Conservation (phyloP, 2,329 filamentous ascomycete genomes). For the Beauveria sp. region DNA sequence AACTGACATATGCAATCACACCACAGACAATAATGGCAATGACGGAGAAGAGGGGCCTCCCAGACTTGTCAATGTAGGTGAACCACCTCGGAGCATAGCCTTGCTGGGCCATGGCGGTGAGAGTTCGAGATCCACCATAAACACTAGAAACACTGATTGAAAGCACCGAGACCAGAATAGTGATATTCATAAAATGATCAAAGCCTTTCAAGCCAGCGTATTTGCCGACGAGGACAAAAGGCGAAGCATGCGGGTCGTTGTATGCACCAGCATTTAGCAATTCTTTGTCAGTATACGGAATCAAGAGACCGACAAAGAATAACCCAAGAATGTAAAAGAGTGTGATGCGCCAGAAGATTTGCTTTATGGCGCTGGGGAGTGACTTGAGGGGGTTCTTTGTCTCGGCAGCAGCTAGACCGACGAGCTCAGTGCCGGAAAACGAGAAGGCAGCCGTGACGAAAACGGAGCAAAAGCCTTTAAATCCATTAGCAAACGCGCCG, state of each 20-base stretch:
- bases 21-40: slow-evolving; percentile 40
- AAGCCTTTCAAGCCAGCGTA: slow-evolving; percentile 45
- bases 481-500: slow-evolving; percentile 60
- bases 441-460: slow-evolving; percentile 69
- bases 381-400: slow-evolving; percentile 62
- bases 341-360: slow-evolving; percentile 56
- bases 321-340: slow-evolving; percentile 48
- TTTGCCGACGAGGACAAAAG: slow-evolving; percentile 51
- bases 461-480: slow-evolving; percentile 65
- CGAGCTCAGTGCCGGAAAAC: slow-evolving; percentile 65
- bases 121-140: slow-evolving; percentile 51
- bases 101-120: slow-evolving; percentile 52
- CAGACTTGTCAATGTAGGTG: slow-evolving; percentile 49
- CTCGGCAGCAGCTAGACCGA: slow-evolving; percentile 69
- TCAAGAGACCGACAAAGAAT: slow-evolving; percentile 43
- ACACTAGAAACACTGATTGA: slow-evolving; percentile 52
- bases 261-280: slow-evolving; percentile 42
- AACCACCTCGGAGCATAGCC: slow-evolving; percentile 51
- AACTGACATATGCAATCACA: slow-evolving; percentile 40
- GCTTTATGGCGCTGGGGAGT: slow-evolving; percentile 76
- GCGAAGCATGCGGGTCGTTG: slow-evolving; percentile 32
- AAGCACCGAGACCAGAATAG: slow-evolving; percentile 51
- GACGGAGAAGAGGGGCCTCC: slow-evolving; percentile 47
- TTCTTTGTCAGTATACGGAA: slow-evolving; percentile 36
- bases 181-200: slow-evolving; percentile 50